Evolutionary conservation across 352 stramenopile genomes (phyloP).

Genomic region (Globisporangium barbulae): DNA sequence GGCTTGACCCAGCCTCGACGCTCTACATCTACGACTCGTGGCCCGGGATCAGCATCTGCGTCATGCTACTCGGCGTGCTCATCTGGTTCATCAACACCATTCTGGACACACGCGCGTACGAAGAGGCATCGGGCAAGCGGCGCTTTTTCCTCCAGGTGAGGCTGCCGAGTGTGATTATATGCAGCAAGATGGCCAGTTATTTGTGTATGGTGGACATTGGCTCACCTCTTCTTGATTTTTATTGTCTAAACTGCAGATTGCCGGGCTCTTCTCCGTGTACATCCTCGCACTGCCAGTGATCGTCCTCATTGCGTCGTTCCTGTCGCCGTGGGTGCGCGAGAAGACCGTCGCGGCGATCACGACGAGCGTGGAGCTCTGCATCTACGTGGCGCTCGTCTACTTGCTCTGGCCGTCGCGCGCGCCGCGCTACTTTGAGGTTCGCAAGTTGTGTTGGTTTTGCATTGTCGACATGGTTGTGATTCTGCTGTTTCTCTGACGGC

Average conservation of each 20-base stretch:
- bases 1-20: constrained; percentile 71
- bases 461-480: not conserved
- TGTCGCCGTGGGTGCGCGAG: constrained; percentile 77
- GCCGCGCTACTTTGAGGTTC: constrained; percentile 76
- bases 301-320: constrained; percentile 62
- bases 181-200: not conserved
- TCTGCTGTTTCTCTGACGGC: not conserved
- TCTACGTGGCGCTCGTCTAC: constrained; percentile 68
- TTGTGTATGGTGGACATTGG: not conserved
- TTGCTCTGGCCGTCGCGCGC: constrained; percentile 67
- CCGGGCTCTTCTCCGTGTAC: constrained; percentile 62
- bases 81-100: constrained; percentile 66
- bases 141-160: constrained; percentile 60
- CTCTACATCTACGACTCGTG: constrained; percentile 85
- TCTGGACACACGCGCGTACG: constrained; percentile 58
- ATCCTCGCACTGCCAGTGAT: constrained; percentile 68
- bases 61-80: constrained; percentile 53
- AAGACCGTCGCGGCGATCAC: constrained; percentile 66
- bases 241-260: constrained; percentile 35
- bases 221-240: not conserved
- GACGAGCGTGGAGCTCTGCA: constrained; percentile 40
- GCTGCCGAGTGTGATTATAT: not conserved
- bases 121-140: constrained; percentile 52
- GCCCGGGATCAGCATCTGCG: constrained; percentile 61
- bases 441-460: constrained; percentile 1